Evolutionary conservation across 2,329 filamentous ascomycete genomes (phyloP).

Genomic region (Fusarium chlamydosporum): DNA sequence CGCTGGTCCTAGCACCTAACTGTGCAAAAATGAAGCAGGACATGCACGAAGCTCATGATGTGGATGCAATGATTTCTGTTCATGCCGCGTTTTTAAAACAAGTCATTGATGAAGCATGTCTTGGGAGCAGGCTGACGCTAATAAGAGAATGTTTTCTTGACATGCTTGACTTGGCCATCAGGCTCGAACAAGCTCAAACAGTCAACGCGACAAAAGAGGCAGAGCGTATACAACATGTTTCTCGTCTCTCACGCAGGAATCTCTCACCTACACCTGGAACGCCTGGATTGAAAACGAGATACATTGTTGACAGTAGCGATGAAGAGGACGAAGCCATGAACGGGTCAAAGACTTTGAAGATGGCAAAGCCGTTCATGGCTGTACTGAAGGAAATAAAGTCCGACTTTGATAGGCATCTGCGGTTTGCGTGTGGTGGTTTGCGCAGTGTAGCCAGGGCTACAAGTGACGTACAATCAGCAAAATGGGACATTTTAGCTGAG

Average conservation of each 20-base stretch:
- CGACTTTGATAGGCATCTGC: constrained; percentile 75
- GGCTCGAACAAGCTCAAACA: constrained; percentile 73
- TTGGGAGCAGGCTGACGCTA: constrained; percentile 76
- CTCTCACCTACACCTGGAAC: constrained; percentile 38
- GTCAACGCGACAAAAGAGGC: constrained; percentile 56
- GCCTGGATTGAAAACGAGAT: constrained; percentile 43
- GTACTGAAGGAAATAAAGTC: constrained; percentile 69
- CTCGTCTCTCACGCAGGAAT: constrained; percentile 44
- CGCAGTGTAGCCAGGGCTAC: constrained; percentile 81
- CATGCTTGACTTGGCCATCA: constrained; percentile 80
- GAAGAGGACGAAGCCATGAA: constrained; percentile 52
- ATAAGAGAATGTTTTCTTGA: constrained; percentile 81
- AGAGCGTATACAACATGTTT: constrained; percentile 54
- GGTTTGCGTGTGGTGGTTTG: constrained; percentile 80
- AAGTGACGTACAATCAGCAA: constrained; percentile 69
- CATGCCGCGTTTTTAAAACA: constrained; percentile 75
- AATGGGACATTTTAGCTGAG: constrained; percentile 87
- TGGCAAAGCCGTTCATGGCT: constrained; percentile 63
- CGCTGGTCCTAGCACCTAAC: constrained; percentile 76
- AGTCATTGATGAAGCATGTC: constrained; percentile 76
- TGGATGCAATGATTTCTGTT: constrained; percentile 83
- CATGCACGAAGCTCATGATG: constrained; percentile 74
- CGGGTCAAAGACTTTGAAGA: constrained; percentile 11
- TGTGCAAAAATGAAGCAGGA: constrained; percentile 68
- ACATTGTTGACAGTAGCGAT: constrained; percentile 47